Evolutionary conservation across 768 basidiomycete genomes (phyloP), one percentile per base, ranked within the genome.

Genomic region (Tubosaeta sp.): DNA sequence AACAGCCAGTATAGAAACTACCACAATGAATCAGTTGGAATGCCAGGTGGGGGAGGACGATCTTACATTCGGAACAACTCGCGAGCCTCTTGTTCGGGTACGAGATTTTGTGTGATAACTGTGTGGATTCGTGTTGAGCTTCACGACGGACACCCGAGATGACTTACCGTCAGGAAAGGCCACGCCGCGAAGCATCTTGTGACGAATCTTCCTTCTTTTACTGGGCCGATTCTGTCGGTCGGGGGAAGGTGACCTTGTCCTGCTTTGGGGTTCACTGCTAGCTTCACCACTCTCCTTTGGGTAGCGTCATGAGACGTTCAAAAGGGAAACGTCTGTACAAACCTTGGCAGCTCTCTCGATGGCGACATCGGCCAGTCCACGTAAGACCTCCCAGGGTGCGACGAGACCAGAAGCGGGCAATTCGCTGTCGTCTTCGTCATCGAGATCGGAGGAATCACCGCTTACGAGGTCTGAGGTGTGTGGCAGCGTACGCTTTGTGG

Each of bases 1-100:
- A 92, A 64, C 93, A 95, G n/a, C 94, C 94, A 41, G 83, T 80
- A 67, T 89, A 96, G 68, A 90, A 95, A 66, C 93, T 95, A 55
- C 22, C 12, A 44, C 53, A 45, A 39, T 1, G 9, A 3, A 27
- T 58, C 21, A 59, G 54, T 53, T 39, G 43, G 54, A 38, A 56
- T 53, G 38, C 52, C 59, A 30, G 29, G 25, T 19, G 30, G 39
- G 19, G 42, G 43, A 31, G 30, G 12, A 44, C 3, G 34, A 22
- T 21, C 10, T 52, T 56, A 94, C 91, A 94, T 87, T 63, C 81
- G 78, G 70, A 95, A 93, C 46, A 96, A 69, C 50, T 92, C 87
- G 51, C 84, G 82, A 3, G 91, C 94, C 63, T 96, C 92, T 22
- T 77, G 74, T 64, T 94, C 91, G 2, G 83, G 70, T 39, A 96